Base-by-base conservation (phyloP, 208 protist genomes). In the Zelonia costaricensis region DNA sequence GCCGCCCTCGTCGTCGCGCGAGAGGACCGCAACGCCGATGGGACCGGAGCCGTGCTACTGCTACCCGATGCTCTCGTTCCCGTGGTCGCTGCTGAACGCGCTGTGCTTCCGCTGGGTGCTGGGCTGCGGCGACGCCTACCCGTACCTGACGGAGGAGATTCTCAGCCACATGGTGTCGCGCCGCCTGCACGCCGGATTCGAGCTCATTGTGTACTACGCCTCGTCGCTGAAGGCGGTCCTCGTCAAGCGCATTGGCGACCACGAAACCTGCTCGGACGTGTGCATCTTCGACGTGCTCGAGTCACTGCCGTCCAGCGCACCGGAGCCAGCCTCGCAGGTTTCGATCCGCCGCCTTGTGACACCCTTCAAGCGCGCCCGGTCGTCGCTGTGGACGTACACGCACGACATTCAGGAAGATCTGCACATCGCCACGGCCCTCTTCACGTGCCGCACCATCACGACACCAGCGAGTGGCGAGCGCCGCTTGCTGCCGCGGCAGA, bases 391-490 rank as follows among this genome's bases (percentile, higher is more conserved):
- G 42, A 56, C 33, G 33, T 74, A 58, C 68, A 61, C 44, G 40
- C 66, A 33, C n/a, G 78, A 79, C 58, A 73, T 82, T 15, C 59
- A 69, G 44, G 76, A 85, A 35, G 84, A 94, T 38, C 69, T 84
- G 9, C 74, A 91, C 44, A 79, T 86, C 20, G 71, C 72, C 18
- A 84, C 88, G 10, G 82, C 83, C 8, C 71, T 94, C 53, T 75
- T 87, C 60, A 90, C 88, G 7, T 91, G 80, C 69, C 59, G 73
- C 25, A 62, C 64, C 2, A 76, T 90, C n/a, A 80, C 75, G 10
- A 68, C 64, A 8, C 55, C 48, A 43, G 48, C 54, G 12, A 44
- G 54, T 22, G 30, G 49, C 8, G 62, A 59, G 22, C 47, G 49
- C 15, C 44, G 51, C n/a, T 15, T 56, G 15, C 27, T 46, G 22